These are phyloP conservation scores for Colletotrichum sp. DNA, from an alignment of 2,329 filamentous ascomycete genomes.

Conservation along the genomic window DNA sequence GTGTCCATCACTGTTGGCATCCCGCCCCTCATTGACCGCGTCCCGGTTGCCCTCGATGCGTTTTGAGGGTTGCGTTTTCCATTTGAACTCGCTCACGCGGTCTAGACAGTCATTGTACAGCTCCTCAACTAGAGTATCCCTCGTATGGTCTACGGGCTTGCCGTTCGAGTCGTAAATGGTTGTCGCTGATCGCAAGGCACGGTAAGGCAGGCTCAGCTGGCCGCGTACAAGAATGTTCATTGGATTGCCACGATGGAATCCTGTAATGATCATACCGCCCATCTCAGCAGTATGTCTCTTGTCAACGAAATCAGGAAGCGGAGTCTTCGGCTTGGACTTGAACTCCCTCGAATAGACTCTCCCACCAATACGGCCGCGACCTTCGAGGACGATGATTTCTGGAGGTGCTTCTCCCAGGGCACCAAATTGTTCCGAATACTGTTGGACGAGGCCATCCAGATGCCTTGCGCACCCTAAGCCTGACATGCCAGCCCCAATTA, in stretches of 20 bases:
- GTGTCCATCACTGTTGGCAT: slow-evolving; percentile 72
- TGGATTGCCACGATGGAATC: slow-evolving; percentile 94
- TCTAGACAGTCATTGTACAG: slow-evolving; percentile 96
- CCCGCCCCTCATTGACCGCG: slow-evolving; percentile 81
- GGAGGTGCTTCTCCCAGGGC: slow-evolving; percentile 72
- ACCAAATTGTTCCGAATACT: slow-evolving; percentile 74
- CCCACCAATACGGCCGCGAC: slow-evolving; percentile 84
- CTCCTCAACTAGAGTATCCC: slow-evolving; percentile 85
- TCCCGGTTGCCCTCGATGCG: slow-evolving; percentile 83
- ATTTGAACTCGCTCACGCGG: slow-evolving; percentile 87
- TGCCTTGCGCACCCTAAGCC: slow-evolving; percentile 92
- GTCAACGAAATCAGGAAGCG: slow-evolving; percentile 57
- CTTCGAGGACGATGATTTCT: slow-evolving; percentile 82
- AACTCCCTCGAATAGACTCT: slow-evolving; percentile 86
- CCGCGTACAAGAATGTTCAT: slow-evolving; percentile 89
- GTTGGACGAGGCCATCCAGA: slow-evolving; percentile 82
- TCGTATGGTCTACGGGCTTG: slow-evolving; percentile 74
- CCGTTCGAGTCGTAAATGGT: slow-evolving; percentile 89
- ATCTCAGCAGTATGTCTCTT: slow-evolving; percentile 86
- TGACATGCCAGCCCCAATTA: slow-evolving; percentile 94
- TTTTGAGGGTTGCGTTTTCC: slow-evolving; percentile 72
- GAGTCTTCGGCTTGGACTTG: slow-evolving; percentile 60
- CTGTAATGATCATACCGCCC: slow-evolving; percentile 97
- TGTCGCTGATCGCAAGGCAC: slow-evolving; percentile 78
- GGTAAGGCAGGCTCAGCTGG: slow-evolving; percentile 86